Evolutionary conservation across 306 rosid species (phyloP).

Genomic region (Glycine latifolia): DNA sequence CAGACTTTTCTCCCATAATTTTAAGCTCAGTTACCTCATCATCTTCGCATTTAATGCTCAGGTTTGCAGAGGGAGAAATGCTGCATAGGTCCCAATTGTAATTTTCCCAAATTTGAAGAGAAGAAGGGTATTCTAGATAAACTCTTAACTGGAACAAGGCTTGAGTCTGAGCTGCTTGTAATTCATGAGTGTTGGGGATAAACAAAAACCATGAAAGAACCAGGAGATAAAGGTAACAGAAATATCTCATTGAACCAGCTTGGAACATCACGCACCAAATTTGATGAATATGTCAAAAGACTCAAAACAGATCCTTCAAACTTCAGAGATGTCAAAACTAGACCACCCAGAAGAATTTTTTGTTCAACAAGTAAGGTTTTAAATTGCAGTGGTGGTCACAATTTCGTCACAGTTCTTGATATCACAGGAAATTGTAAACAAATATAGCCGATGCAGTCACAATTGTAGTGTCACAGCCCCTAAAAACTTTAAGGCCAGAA

Average conservation of each 20-base stretch:
- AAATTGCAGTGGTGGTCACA: neutral
- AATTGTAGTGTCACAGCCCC: neutral
- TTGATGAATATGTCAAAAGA: conserved; percentile 34
- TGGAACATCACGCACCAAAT: conserved; percentile 39
- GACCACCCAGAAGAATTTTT: conserved; percentile 36
- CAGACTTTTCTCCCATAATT: conserved; percentile 70
- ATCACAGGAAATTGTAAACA: neutral
- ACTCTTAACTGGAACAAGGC: conserved; percentile 68
- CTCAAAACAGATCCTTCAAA: conserved; percentile 28
- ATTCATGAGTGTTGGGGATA: conserved; percentile 55
- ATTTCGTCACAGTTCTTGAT: neutral
- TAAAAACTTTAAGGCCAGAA: neutral
- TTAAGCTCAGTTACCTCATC: conserved; percentile 68
- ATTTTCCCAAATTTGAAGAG: conserved; percentile 61
- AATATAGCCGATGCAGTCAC: neutral
- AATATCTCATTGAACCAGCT: conserved; percentile 53
- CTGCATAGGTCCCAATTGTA: conserved; percentile 61
- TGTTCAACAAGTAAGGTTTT: neutral
- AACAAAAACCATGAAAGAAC: conserved; percentile 56
- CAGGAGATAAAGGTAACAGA: conserved; percentile 40
- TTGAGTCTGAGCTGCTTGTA: conserved; percentile 61
- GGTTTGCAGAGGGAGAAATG: conserved; percentile 56
- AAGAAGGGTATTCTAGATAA: conserved; percentile 70
- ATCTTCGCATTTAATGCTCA: conserved; percentile 66
- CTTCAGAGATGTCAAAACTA: conserved; percentile 32